These are phyloP conservation scores for Brettanomyces anomalus DNA, from an alignment of 805 yeast genomes.

Conservation along the genomic window DNA sequence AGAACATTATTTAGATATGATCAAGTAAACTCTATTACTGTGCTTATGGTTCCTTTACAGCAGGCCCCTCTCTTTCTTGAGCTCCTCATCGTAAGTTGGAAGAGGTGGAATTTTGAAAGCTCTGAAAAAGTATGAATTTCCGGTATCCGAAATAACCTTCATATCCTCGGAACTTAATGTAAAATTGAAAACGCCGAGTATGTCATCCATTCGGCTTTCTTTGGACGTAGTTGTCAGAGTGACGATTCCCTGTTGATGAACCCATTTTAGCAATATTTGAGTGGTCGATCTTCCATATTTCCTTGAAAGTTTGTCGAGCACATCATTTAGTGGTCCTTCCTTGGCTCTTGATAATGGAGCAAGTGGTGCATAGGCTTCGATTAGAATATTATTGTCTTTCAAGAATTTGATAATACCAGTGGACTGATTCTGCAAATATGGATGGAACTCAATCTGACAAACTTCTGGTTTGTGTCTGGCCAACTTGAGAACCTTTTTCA, in stretches of 20 bases:
- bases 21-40: too few species aligned
- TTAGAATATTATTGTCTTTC: slow-evolving; percentile 25
- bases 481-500: slow-evolving; percentile 32
- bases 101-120: slow-evolving; percentile 14
- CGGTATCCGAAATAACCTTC: slow-evolving; percentile 16
- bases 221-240: slow-evolving; percentile 40
- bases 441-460: slow-evolving; percentile 59
- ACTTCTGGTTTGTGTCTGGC: slow-evolving; percentile 41
- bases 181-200: slow-evolving; percentile 28
- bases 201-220: slow-evolving; percentile 30
- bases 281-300: slow-evolving; percentile 30
- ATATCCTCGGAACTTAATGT: slow-evolving; percentile 24
- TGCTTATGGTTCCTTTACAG: too few species aligned
- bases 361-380: slow-evolving; percentile 40
- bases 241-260: slow-evolving; percentile 31
- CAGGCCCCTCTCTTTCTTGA: slow-evolving; percentile 12
- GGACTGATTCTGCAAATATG: slow-evolving; percentile 52
- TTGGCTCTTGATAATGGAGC: slow-evolving; percentile 31
- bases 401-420: slow-evolving; percentile 37
- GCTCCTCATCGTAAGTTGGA: slow-evolving; percentile 11
- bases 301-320: slow-evolving; percentile 22
- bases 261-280: slow-evolving; percentile 39
- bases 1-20: too few species aligned
- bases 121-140: slow-evolving; percentile 18
- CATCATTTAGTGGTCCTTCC: slow-evolving; percentile 24